Conservation (phyloP, 768 basidiomycete species). For the Podaxis pistillaris region DNA sequence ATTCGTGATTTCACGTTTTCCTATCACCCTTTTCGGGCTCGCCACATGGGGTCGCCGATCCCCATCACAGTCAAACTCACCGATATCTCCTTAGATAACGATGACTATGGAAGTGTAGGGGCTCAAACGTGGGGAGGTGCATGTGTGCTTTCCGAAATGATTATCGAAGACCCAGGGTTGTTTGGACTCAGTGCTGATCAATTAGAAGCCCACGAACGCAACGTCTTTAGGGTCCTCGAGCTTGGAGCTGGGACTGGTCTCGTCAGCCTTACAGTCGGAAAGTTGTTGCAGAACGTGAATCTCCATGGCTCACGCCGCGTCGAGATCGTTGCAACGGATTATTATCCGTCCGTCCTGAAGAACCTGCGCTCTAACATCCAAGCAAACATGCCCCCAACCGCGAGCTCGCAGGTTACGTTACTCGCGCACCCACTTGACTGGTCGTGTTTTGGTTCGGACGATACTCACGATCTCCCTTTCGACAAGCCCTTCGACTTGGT, state of each 20-base stretch:
- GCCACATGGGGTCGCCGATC: not conserved
- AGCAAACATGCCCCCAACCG: conserved; percentile 45
- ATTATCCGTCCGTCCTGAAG: conserved; percentile 66
- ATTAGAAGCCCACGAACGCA: not conserved
- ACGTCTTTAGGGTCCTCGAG: conserved; percentile 56
- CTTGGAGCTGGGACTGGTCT: conserved; percentile 86
- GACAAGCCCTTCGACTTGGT: conserved; percentile 61
- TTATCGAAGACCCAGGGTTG: conserved; percentile 51
- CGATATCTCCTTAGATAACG: conserved; percentile 68
- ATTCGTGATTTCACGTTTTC: conserved; percentile 52
- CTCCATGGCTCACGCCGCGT: conserved; percentile 7
- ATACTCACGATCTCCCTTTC: conserved; percentile 21
- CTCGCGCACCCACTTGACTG: conserved; percentile 56
- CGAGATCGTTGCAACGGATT: conserved; percentile 69
- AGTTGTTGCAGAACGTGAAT: not conserved
- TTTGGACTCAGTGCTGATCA: conserved; percentile 36
- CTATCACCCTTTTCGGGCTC: not conserved
- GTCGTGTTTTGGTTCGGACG: conserved; percentile 34
- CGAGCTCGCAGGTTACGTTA: conserved; percentile 5
- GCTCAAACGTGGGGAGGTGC: conserved; percentile 91
- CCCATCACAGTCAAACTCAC: conserved; percentile 45
- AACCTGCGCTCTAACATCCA: conserved; percentile 66
- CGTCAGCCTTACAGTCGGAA: conserved; percentile 56
- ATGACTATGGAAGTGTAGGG: conserved; percentile 72
- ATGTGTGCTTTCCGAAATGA: conserved; percentile 74